Conservation (phyloP, 2,329 filamentous ascomycete species). For the Thelonectria blattea region DNA sequence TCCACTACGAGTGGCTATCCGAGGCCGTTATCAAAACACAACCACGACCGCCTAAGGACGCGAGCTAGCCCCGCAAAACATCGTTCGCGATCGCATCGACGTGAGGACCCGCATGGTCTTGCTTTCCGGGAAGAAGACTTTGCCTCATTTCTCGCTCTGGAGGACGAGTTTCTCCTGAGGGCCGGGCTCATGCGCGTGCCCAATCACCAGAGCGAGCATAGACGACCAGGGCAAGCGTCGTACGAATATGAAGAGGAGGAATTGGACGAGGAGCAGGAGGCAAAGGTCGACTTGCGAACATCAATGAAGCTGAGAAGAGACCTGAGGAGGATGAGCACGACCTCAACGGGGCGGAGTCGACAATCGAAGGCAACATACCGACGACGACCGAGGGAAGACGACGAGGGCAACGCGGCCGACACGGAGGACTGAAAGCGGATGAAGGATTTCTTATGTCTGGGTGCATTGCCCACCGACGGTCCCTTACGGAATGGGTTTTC, state of each 20-base stretch:
- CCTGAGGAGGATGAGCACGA: constrained; percentile 22
- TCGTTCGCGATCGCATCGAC: constrained; percentile 1
- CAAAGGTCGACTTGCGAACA: constrained; percentile 32
- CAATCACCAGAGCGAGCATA: constrained; percentile 27
- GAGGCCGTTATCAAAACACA: neutral
- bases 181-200: constrained; percentile 27
- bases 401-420: constrained; percentile 30
- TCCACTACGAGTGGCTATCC: neutral
- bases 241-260: constrained; percentile 34
- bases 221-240: constrained; percentile 24
- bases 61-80: neutral
- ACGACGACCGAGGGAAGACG: constrained; percentile 12
- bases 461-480: neutral
- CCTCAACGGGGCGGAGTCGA: constrained; percentile 6
- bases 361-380: constrained; percentile 6
- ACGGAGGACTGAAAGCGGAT: constrained; percentile 26
- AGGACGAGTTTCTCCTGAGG: constrained; percentile 17
- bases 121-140: constrained; percentile 23
- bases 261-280: constrained; percentile 31
- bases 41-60: neutral
- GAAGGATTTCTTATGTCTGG: constrained; percentile 17
- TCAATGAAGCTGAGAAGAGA: constrained; percentile 31
- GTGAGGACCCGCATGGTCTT: constrained; percentile 17
- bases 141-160: constrained; percentile 29
- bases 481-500: neutral